Evolutionary conservation across 1,284 basidiomycete species (phyloP).

Genomic region (Apiotrichum mycotoxinovorans): DNA sequence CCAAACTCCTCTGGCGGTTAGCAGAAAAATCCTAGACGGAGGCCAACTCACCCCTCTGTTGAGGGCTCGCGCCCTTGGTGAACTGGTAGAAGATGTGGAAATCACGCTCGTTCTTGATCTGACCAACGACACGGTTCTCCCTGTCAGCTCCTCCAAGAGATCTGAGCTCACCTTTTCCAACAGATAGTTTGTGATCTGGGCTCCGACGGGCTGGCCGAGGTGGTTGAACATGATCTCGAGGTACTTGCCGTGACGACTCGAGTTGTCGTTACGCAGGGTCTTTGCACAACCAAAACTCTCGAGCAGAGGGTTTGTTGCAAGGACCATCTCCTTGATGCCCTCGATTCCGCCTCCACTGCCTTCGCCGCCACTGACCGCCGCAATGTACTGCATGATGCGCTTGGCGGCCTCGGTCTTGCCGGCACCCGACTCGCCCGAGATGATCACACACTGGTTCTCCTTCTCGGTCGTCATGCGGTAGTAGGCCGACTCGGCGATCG

Average conservation of each 20-base stretch:
- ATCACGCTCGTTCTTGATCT: conserved; percentile 93
- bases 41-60: conserved; percentile 73
- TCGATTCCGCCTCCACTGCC: conserved; percentile 68
- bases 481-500: conserved; percentile 94
- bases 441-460: conserved; percentile 99
- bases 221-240: conserved; percentile 98
- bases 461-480: conserved; percentile 99
- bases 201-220: conserved; percentile 89
- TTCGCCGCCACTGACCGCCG: conserved; percentile 78
- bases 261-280: conserved; percentile 97
- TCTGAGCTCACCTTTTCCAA: conserved; percentile 68
- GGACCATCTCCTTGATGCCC: conserved; percentile 99
- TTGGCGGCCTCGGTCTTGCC: conserved; percentile 98
- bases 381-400: conserved; percentile 99
- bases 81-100: conserved; percentile 99
- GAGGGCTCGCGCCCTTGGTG: conserved; percentile 86
- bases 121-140: conserved; percentile 88
- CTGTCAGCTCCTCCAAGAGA: conserved; percentile 9
- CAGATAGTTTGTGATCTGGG: conserved; percentile 97
- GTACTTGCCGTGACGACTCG: conserved; percentile 98
- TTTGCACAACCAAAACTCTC: conserved; percentile 99
- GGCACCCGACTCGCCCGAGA: conserved; percentile 96
- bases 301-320: conserved; percentile 94
- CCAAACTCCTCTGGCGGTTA: conserved; percentile 77
- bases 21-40: not conserved